These are phyloP conservation scores for Senna siamea DNA, from an alignment of 306 rosid genomes.

Conservation along the genomic window DNA sequence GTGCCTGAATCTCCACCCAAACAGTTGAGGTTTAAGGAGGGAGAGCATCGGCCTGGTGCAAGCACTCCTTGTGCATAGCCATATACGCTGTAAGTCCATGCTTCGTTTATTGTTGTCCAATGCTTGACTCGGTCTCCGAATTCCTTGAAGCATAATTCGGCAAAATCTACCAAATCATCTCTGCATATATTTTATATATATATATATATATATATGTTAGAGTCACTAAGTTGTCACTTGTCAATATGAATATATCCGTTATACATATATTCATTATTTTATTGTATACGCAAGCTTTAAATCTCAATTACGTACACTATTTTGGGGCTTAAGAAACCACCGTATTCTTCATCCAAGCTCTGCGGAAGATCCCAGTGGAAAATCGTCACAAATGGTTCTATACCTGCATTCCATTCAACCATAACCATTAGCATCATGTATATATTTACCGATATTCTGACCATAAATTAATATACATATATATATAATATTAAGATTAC, in stretches of 20 bases:
- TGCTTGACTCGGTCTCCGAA: slow-evolving; percentile 52
- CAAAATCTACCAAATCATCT: slow-evolving; percentile 39
- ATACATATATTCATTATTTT: no score
- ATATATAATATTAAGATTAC: slow-evolving; percentile 19
- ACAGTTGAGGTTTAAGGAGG: slow-evolving; percentile 47
- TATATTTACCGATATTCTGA: neutral
- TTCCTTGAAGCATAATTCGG: slow-evolving; percentile 44
- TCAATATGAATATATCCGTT: no score
- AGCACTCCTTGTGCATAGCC: slow-evolving; percentile 48
- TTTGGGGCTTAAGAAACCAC: slow-evolving; percentile 53
- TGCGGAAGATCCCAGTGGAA: slow-evolving; percentile 78
- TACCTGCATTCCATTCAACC: slow-evolving; percentile 24
- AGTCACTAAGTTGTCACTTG: no score
- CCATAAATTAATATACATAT: neutral
- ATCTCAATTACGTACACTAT: slow-evolving; percentile 28
- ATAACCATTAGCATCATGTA: no score
- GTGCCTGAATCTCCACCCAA: slow-evolving; percentile 48
- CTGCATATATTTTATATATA: neutral
- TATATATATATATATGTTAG: no score
- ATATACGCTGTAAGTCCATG: slow-evolving; percentile 29
- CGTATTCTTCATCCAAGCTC: slow-evolving; percentile 55
- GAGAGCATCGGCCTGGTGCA: slow-evolving; percentile 47
- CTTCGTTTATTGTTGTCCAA: slow-evolving; percentile 53
- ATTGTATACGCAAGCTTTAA: no score
- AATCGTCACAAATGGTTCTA: slow-evolving; percentile 58